Evolutionary conservation across 2,329 filamentous ascomycete genomes (phyloP).

Genomic region (Sporothrix inflata): DNA sequence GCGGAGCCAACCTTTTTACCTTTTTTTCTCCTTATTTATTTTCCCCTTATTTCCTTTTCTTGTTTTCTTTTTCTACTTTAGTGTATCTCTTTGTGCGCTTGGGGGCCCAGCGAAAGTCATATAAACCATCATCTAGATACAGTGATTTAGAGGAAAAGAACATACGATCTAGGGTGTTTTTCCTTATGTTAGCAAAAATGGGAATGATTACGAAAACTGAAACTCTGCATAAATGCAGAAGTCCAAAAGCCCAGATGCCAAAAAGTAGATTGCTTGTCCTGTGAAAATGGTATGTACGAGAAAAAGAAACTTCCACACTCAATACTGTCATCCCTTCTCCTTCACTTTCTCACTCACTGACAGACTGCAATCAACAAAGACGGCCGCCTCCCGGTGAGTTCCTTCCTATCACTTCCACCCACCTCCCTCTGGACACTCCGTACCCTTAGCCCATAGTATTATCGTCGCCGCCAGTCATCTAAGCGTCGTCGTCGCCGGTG

Average conservation of each 20-base stretch:
- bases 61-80: conserved; percentile 8
- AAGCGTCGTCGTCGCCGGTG: conserved; percentile 35
- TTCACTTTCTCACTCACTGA: background rate
- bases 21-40: conserved; percentile 11
- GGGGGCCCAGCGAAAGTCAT: background rate
- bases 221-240: background rate
- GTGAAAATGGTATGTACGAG: conserved; percentile 14
- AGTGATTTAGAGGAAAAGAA: conserved; percentile 23
- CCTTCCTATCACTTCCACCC: background rate
- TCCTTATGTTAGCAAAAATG: conserved; percentile 23
- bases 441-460: background rate
- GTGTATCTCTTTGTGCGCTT: conserved; percentile 5
- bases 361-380: conserved; percentile 8
- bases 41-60: background rate
- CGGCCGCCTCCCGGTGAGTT: background rate
- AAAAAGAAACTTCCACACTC: conserved; percentile 9
- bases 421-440: background rate
- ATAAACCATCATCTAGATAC: conserved; percentile 24
- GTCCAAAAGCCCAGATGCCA: background rate
- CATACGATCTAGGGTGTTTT: conserved; percentile 9
- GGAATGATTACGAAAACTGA: conserved; percentile 27
- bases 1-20: background rate
- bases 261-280: conserved; percentile 7
- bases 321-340: background rate
- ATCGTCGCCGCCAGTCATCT: background rate